Base-by-base conservation (phyloP, 257 asterid genomes). In the Scutellaria baicalensis region DNA sequence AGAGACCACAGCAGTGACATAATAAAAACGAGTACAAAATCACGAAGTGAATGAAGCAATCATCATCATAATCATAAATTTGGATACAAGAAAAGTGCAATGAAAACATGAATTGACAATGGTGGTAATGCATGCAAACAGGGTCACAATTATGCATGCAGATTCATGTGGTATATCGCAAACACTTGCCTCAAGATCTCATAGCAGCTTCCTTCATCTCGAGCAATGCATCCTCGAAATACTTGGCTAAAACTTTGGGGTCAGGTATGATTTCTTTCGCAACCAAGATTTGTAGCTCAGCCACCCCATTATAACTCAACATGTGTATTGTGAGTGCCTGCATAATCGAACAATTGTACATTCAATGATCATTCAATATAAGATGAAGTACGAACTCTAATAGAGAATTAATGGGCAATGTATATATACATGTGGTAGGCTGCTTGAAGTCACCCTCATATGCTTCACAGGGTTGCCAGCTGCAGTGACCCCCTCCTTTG, bases 281-380 rank as follows among this genome's bases (percentile, higher is more conserved):
- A 4, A 80, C 98, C 59, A 84, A 78, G 31, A 93, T 84, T 69
- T 91, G 95, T 85, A 93, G 52, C 11, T 89, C 94, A 0, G 94
- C 95, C 40, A 68, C 52, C 20, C 89, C 95, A 33, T 85, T 92
- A 16, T 90, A 91, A 61, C 97, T 93, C 82, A 91, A 66, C 98
- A 93, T 87, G 50, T 93, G 96, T 95, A 93, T 80, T 45, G 86
- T 90, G 50, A 90, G 74, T 6, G 95, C 95, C 97, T 93, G 82
- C 83, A 60, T 18, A 44, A 23, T 0, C 27, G 23, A 60, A 10
- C 48, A 58, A 31, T 7, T 1, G 4, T 9, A 44, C 51, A 43
- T 47, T 42, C 11, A 0, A 44, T 49, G 9, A 14, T 47, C 52
- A 12, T 12, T 47, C 7, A 1, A 14, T 9, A 49, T 6, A 3